phyloP scores from a whole-genome alignment of 768 basidiomycete genomes.

The Collybia sp. region DNA sequence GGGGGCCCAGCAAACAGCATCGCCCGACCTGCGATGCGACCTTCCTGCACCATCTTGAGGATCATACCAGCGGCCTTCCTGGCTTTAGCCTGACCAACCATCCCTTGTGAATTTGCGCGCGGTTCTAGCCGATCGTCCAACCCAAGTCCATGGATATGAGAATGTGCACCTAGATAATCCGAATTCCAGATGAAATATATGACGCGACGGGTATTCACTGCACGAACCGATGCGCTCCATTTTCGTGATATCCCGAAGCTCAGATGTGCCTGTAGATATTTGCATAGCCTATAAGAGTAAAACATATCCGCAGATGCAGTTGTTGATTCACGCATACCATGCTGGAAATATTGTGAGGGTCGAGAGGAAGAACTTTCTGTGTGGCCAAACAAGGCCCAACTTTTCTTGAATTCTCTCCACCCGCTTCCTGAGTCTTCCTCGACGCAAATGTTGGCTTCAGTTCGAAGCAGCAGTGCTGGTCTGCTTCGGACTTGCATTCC shows the following conservation, averaged over 20 bases:
- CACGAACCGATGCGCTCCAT: slow-evolving; percentile 85
- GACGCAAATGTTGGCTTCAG: slow-evolving; percentile 36
- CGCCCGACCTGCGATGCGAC: slow-evolving; percentile 90
- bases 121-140: slow-evolving; percentile 92
- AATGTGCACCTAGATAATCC: slow-evolving; percentile 78
- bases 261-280: slow-evolving; percentile 73
- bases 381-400: slow-evolving; percentile 4
- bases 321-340: slow-evolving; percentile 5
- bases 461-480: slow-evolving; percentile 31
- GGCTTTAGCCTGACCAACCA: slow-evolving; percentile 96
- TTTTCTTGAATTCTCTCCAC: background rate
- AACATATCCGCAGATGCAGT: background rate
- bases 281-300: slow-evolving; percentile 41
- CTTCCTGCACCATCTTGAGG: slow-evolving; percentile 97
- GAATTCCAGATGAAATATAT: slow-evolving; percentile 7
- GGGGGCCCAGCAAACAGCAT: slow-evolving; percentile 98
- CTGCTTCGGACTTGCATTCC: slow-evolving; percentile 33
- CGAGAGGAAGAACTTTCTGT: slow-evolving; percentile 5
- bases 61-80: slow-evolving; percentile 98
- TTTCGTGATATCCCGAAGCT: slow-evolving; percentile 83
- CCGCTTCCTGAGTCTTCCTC: slow-evolving; percentile 1
- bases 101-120: slow-evolving; percentile 83
- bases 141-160: slow-evolving; percentile 94
- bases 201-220: background rate
- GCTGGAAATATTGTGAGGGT: slow-evolving; percentile 5